Base-by-base conservation (phyloP, 1,139 yeast species). In the Kurtzmaniella natalensis region DNA sequence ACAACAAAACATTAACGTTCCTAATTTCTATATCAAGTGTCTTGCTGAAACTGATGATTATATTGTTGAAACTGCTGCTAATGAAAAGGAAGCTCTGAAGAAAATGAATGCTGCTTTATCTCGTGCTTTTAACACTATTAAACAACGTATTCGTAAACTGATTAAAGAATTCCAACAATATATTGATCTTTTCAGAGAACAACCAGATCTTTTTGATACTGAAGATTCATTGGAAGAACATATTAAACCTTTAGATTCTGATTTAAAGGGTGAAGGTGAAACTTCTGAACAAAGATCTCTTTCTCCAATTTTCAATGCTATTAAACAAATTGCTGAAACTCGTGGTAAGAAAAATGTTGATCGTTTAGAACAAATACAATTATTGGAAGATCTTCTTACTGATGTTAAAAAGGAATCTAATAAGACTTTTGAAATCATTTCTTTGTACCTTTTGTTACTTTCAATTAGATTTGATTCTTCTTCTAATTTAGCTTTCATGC, bases 331-430 rank as follows among this genome's bases (percentile, higher is more conserved):
- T 41, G 69, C 85, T 43, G 98, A 92, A 59, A 73, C 89, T 33
- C 82, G 98, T 64, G 98, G 98, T 70, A 89, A 89, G 70, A 92
- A 87, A 72, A 87, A 86, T 59, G 83, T 88, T 44, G 96, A 92
- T 59, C 78, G 81, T 47, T 64, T 58, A 41, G 95, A 85, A 57
- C 96, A 92, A 61, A 76, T 88, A 45, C 66, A 67, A 43, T 70
- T 72, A 31, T 71, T 92, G 55, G 95, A 85, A 60, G 68, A 69
- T 30, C 70, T 87, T 44, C 61, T 82, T 44, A 53, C 59, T 14
- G 64, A 72, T 23, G 69, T 84, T 18, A 53, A 54, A 25, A 48
- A 48, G 21, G 46, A 48, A 32, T 40, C 42, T 25, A 30, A 44
- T 5, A 57, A 55, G 33, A 71, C 87, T 21, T 92, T 86, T 59